A percentile compares a stretch with the other conserved stretches of the same genome.
phyloP scores from a whole-genome alignment of 768 basidiomycete species.

The Termitomyces sp. region DNA sequence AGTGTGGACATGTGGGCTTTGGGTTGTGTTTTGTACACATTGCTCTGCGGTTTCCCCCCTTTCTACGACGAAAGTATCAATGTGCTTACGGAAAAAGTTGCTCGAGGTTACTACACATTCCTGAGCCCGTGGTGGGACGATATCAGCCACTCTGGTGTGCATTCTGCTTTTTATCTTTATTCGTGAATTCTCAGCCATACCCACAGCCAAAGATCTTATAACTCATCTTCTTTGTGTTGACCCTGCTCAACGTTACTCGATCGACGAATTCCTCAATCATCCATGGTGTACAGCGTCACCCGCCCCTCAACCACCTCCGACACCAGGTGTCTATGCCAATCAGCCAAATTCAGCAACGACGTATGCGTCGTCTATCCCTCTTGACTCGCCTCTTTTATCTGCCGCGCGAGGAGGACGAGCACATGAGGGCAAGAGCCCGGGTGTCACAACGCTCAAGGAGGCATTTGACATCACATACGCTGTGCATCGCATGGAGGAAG shows the following conservation, averaged over 20 bases:
- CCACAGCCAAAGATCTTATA: slow-evolving; percentile 90
- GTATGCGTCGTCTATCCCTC: slow-evolving; percentile 31
- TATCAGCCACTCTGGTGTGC: slow-evolving; percentile 71
- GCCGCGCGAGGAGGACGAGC: slow-evolving; percentile 69
- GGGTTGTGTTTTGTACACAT: slow-evolving; percentile 97
- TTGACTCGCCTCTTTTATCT: slow-evolving; percentile 90
- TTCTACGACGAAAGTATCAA: slow-evolving; percentile 99
- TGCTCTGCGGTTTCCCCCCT: slow-evolving; percentile 95
- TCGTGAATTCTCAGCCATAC: not conserved
- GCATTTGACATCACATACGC: slow-evolving; percentile 99
- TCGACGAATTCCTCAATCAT: slow-evolving; percentile 95
- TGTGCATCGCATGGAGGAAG: slow-evolving; percentile 99
- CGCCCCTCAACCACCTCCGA: slow-evolving; percentile 59
- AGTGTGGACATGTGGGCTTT: slow-evolving; percentile 99
- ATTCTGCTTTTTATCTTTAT: not conserved
- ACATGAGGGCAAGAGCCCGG: slow-evolving; percentile 81
- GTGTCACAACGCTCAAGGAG: slow-evolving; percentile 89
- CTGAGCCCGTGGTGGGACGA: slow-evolving; percentile 99
- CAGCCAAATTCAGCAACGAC: slow-evolving; percentile 27
- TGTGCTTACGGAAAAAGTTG: slow-evolving; percentile 97
- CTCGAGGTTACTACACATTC: slow-evolving; percentile 96
- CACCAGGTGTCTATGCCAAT: slow-evolving; percentile 47
- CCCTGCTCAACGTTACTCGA: slow-evolving; percentile 92
- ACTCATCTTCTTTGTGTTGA: slow-evolving; percentile 93
- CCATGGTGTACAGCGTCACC: slow-evolving; percentile 86